These are phyloP conservation scores for Claviceps quebecensis DNA, from an alignment of 2,329 filamentous ascomycete species.

Conservation along the genomic window DNA sequence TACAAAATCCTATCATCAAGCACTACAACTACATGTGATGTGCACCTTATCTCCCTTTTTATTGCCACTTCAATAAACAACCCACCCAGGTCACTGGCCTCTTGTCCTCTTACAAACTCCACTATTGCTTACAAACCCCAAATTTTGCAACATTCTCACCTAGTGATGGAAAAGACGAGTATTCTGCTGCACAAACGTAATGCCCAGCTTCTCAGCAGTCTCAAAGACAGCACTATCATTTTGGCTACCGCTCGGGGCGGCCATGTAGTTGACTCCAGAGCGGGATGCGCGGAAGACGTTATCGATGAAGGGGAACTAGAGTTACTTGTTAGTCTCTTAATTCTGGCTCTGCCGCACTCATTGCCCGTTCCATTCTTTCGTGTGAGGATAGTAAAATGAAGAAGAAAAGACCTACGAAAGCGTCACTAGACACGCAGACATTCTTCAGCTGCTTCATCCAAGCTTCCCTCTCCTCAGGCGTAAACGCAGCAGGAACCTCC, in stretches of 20 bases:
- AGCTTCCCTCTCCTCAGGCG: slow-evolving; percentile 65
- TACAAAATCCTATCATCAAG: too few species aligned
- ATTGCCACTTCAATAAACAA: too few species aligned
- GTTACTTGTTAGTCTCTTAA: neutral
- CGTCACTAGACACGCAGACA: slow-evolving; percentile 84
- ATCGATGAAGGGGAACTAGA: slow-evolving; percentile 90
- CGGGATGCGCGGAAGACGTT: slow-evolving; percentile 86
- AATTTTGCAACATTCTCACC: slow-evolving; percentile 1
- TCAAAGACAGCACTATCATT: slow-evolving; percentile 72
- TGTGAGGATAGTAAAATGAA: neutral
- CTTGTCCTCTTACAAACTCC: too few species aligned
- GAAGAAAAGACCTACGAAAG: slow-evolving; percentile 59
- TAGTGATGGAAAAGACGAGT: slow-evolving; percentile 92
- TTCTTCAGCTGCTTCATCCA: slow-evolving; percentile 74
- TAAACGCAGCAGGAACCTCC: slow-evolving; percentile 71
- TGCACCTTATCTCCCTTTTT: too few species aligned
- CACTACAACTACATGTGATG: too few species aligned
- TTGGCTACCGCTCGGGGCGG: slow-evolving; percentile 80
- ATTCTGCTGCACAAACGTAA: slow-evolving; percentile 92
- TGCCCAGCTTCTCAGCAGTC: slow-evolving; percentile 80
- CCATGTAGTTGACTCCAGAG: slow-evolving; percentile 90
- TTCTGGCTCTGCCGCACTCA: too few species aligned
- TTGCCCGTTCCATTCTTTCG: too few species aligned
- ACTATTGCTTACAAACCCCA: too few species aligned
- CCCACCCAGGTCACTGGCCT: too few species aligned